A percentile compares a stretch with the other conserved stretches of the same genome.
Evolutionary conservation across 352 stramenopile genomes (phyloP).

Genomic region (Globisporangium viniferum): DNA sequence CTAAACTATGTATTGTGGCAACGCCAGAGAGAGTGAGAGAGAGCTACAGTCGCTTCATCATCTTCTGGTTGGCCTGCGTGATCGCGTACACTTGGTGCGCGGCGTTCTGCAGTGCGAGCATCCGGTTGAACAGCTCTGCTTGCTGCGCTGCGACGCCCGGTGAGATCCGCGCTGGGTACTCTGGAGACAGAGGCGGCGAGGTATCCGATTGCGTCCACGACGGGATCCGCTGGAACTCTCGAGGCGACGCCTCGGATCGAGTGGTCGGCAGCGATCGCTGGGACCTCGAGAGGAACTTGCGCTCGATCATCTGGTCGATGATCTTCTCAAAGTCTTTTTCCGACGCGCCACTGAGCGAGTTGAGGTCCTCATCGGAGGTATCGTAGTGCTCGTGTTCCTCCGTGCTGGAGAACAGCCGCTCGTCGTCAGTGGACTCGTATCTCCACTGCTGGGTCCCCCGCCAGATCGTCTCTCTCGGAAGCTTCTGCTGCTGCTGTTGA

Average conservation of each 20-base stretch:
- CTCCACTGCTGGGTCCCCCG: background rate
- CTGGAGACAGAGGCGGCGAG: background rate
- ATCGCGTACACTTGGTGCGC: slow-evolving; percentile 4
- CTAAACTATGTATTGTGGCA: too few species aligned
- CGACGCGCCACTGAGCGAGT: background rate
- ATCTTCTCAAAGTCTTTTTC: slow-evolving; percentile 4
- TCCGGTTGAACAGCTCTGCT: background rate
- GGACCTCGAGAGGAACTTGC: slow-evolving; percentile 1
- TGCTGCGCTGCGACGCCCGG: background rate
- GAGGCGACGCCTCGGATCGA: background rate
- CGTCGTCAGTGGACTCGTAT: background rate
- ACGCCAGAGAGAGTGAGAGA: too few species aligned
- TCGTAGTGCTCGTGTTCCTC: background rate
- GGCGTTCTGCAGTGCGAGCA: slow-evolving; percentile 1
- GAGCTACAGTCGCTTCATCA: slow-evolving; percentile 3
- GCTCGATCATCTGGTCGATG: slow-evolving; percentile 3
- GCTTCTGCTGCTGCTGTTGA: background rate
- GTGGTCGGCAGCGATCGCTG: background rate
- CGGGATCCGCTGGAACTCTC: background rate
- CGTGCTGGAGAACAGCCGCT: background rate
- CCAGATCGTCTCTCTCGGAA: slow-evolving; percentile 3
- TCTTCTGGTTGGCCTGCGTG: slow-evolving; percentile 4
- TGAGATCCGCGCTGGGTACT: background rate
- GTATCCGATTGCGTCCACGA: background rate
- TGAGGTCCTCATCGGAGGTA: background rate